Conservation (phyloP, 768 basidiomycete genomes). For the Trametes cingulata region DNA sequence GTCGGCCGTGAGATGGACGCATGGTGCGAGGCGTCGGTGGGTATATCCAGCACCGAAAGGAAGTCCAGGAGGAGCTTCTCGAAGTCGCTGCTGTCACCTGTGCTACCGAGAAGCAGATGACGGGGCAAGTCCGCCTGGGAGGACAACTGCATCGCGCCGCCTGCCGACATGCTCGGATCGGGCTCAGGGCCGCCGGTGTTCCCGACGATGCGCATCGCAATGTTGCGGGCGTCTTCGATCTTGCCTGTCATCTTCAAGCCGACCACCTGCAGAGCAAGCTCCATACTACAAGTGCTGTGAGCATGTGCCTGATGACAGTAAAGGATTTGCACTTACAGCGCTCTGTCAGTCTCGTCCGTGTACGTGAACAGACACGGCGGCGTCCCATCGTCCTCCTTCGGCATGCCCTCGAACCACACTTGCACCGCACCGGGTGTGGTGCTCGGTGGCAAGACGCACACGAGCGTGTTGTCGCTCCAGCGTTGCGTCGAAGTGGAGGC, state of each 20-base stretch:
- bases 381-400: slow-evolving; percentile 55
- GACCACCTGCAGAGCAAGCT: slow-evolving; percentile 91
- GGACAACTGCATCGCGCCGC: slow-evolving; percentile 54
- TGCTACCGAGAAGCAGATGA: slow-evolving; percentile 55
- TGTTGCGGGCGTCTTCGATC: slow-evolving; percentile 89
- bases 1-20: slow-evolving; percentile 72
- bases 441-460: slow-evolving; percentile 87
- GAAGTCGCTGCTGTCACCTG: slow-evolving; percentile 61
- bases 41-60: slow-evolving; percentile 73
- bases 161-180: slow-evolving; percentile 26
- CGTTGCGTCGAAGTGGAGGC: slow-evolving; percentile 81
- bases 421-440: slow-evolving; percentile 80
- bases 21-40: slow-evolving; percentile 50
- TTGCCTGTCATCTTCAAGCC: slow-evolving; percentile 97
- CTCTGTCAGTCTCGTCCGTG: slow-evolving; percentile 85
- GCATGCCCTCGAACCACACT: slow-evolving; percentile 84
- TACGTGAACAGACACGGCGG: slow-evolving; percentile 81
- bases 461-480: slow-evolving; percentile 92
- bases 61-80: slow-evolving; percentile 77
- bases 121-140: slow-evolving; percentile 45
- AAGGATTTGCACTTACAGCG: slow-evolving; percentile 59
- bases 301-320: neutral
- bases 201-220: slow-evolving; percentile 91
- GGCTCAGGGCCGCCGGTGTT: slow-evolving; percentile 58
- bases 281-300: slow-evolving; percentile 63